phyloP scores from a whole-genome alignment of 2,329 filamentous ascomycete genomes.

The Aureobasidium sp. region DNA sequence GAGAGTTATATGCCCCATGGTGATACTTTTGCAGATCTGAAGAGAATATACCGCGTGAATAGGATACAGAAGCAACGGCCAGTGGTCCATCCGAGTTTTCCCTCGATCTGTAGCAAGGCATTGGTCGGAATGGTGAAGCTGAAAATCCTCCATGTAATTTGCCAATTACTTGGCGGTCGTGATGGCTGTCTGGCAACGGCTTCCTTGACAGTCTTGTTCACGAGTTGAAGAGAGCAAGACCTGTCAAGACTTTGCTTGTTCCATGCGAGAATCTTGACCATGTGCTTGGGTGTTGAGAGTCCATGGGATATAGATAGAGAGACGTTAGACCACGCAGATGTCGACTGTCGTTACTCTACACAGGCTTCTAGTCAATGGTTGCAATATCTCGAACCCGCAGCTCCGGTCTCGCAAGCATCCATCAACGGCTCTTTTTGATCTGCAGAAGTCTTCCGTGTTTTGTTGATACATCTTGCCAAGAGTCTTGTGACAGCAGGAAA shows the following conservation, averaged over 20 bases:
- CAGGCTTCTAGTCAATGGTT: too few species aligned
- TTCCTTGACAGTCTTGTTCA: neutral
- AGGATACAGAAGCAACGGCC: neutral
- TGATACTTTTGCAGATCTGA: neutral
- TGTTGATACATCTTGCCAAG: too few species aligned
- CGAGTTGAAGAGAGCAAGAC: neutral
- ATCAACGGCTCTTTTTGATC: neutral
- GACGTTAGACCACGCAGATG: too few species aligned
- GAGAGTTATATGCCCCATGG: neutral
- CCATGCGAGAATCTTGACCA: neutral
- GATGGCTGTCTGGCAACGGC: neutral
- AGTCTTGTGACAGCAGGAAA: neutral
- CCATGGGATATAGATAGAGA: neutral
- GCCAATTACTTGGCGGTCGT: neutral
- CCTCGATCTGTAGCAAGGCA: too few species aligned
- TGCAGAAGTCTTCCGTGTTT: too few species aligned
- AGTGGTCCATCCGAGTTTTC: neutral
- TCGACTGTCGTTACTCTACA: neutral
- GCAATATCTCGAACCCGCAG: too few species aligned
- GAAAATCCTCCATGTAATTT: neutral
- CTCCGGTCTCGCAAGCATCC: too few species aligned
- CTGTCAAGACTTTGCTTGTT: neutral
- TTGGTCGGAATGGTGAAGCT: neutral
- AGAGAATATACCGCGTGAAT: too few species aligned
- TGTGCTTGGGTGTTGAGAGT: neutral